Evolutionary conservation across 495 filamentous ascomycete species (phyloP), one percentile per base, ranked within the genome.

Genomic region (Chaetomium cochliodes): DNA sequence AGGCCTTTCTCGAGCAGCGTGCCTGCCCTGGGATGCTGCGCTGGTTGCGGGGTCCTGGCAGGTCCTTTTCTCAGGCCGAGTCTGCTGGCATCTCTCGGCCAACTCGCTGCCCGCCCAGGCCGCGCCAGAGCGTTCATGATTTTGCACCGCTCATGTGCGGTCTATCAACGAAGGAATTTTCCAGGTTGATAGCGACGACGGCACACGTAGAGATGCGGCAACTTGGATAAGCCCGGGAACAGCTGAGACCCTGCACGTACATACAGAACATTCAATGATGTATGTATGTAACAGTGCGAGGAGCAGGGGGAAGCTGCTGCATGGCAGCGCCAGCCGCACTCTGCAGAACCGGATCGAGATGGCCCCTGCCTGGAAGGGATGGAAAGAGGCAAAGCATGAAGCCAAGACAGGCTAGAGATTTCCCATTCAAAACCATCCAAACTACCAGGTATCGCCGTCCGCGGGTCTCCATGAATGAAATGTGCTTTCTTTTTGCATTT

Each of bases 281-380:
- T 7, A 53, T n/a, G 4, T 30, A 53, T 22, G 20, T 50, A 15
- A 33, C 52, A 55, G 26, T 37, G 54, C 54, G 20, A 57, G 37
- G n/a, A 12, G 33, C 25, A 20, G 42, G 23, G 42, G 56, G 13
- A 30, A 3, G 57, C 15, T 41, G 42, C n/a, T 20, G 57, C 23
- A 16, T 20, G 57, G 25, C 15, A 13, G 26, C 44, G 53, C 39
- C 39, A 46, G 42, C 44, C 15, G 42, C 42, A 51, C 12, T 30
- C 23, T 62, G 60, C 60, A 62, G 50, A 5, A 30, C 50, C 26
- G 18, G 37, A 62, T 62, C 37, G 60, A 53, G 59, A 28, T 20
- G 50, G 50, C 23, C 12, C 44, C 41, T 59, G 57, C n/a, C 11
- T 41, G 2, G 26, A 16, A 18, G 12, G 30, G 46, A 51, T 51